A percentile compares a stretch with the other conserved stretches of the same genome.
These are phyloP conservation scores for Cladorrhinum samala DNA, from an alignment of 495 filamentous ascomycete genomes.

Conservation along the genomic window DNA sequence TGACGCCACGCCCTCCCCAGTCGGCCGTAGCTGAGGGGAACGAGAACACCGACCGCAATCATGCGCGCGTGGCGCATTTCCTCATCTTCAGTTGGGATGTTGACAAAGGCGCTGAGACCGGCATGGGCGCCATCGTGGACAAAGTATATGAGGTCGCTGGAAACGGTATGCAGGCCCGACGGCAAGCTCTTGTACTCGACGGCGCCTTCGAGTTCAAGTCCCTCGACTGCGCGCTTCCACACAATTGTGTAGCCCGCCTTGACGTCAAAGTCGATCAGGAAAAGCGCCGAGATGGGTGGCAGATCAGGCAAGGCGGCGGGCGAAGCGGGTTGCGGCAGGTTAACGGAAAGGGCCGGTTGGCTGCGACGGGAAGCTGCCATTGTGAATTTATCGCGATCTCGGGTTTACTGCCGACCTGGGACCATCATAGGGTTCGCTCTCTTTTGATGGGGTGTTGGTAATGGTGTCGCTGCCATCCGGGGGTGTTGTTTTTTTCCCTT, in stretches of 20 bases:
- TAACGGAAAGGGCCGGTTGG: constrained; percentile 44
- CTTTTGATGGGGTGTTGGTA: no score
- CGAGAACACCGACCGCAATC: constrained; percentile 83
- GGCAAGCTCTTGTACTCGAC: constrained; percentile 94
- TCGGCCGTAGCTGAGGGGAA: constrained; percentile 79
- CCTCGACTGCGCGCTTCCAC: constrained; percentile 70
- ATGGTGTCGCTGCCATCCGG: not conserved
- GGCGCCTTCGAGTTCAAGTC: constrained; percentile 75
- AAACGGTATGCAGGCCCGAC: constrained; percentile 83
- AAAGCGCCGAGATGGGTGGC: constrained; percentile 74
- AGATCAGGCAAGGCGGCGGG: constrained; percentile 44
- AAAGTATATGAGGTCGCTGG: constrained; percentile 89
- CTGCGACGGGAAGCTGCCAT: constrained; percentile 50
- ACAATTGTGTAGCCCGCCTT: constrained; percentile 79
- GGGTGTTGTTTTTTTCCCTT: not conserved
- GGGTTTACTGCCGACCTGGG: constrained; percentile 1
- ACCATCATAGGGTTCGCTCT: not conserved
- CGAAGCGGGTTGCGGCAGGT: constrained; percentile 27
- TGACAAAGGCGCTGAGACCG: constrained; percentile 88
- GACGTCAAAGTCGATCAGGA: constrained; percentile 81
- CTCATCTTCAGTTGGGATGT: constrained; percentile 66
- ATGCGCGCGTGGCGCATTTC: constrained; percentile 82
- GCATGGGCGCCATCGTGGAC: constrained; percentile 72
- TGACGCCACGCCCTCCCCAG: constrained; percentile 87
- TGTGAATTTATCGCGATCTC: constrained; percentile 2